phyloP scores from a whole-genome alignment of 441 rosid species.

The Hura crepitans region DNA sequence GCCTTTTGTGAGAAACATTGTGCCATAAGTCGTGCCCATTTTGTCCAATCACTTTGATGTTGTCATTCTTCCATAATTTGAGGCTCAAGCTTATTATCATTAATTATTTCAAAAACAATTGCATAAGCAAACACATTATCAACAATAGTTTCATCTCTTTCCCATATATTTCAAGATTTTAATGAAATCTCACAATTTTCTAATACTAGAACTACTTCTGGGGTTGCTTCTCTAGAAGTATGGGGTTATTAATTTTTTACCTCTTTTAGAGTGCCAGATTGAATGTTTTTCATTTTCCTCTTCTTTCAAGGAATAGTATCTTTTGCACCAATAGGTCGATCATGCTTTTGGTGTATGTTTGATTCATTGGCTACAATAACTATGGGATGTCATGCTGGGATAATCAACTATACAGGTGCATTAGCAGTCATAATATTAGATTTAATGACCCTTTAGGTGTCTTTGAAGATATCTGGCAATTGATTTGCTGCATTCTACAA shows the following conservation, averaged over 20 bases:
- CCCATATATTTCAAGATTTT: neutral
- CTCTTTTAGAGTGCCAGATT: too few relatives aligned
- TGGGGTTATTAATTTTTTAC: neutral
- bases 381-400: too few relatives aligned
- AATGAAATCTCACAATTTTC: conserved; percentile 1
- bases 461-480: too few relatives aligned
- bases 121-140: neutral
- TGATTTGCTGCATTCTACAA: too few relatives aligned
- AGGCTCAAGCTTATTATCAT: neutral
- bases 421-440: too few relatives aligned
- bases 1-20: too few relatives aligned
- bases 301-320: neutral
- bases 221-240: neutral
- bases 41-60: too few relatives aligned
- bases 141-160: neutral
- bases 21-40: too few relatives aligned
- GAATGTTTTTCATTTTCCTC: neutral
- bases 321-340: neutral
- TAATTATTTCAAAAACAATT: neutral
- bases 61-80: too few relatives aligned
- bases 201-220: neutral
- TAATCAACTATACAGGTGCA: too few relatives aligned
- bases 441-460: too few relatives aligned
- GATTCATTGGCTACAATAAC: too few relatives aligned
- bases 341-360: neutral